A percentile compares a stretch with the other conserved stretches of the same genome.
phyloP scores from a whole-genome alignment of 306 rosid species.

The Ochetophila trinervis region DNA sequence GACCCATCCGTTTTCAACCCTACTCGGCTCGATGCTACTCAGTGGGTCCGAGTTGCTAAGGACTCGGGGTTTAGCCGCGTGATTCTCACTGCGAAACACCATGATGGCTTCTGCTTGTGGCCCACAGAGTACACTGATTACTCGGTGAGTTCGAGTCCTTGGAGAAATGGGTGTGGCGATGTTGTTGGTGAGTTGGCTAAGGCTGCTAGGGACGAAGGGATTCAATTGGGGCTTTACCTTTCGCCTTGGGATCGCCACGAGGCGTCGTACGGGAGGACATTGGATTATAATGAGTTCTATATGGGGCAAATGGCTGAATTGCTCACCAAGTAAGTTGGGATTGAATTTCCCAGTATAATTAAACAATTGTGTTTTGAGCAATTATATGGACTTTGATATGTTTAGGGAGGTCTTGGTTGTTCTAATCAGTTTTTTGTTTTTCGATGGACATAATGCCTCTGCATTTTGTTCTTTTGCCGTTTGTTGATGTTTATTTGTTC shows the following conservation, averaged over 20 bases:
- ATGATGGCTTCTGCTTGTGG: slow-evolving; percentile 94
- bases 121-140: slow-evolving; percentile 75
- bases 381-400: not conserved
- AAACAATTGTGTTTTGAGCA: not conserved
- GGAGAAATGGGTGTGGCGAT: slow-evolving; percentile 73
- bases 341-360: not conserved
- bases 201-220: slow-evolving; percentile 63
- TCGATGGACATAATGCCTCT: not conserved
- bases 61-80: slow-evolving; percentile 60
- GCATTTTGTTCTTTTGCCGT: not conserved
- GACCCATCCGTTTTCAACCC: slow-evolving; percentile 71
- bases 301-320: slow-evolving; percentile 84
- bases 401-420: not conserved
- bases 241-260: slow-evolving; percentile 99
- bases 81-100: slow-evolving; percentile 76
- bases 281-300: slow-evolving; percentile 68
- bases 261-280: slow-evolving; percentile 46
- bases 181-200: slow-evolving; percentile 64
- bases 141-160: slow-evolving; percentile 57
- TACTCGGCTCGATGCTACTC: slow-evolving; percentile 53
- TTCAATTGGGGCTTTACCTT: slow-evolving; percentile 73
- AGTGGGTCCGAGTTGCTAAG: slow-evolving; percentile 77
- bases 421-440: not conserved
- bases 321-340: slow-evolving; percentile 59
- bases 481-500: not conserved